Conservation (phyloP, 2,329 filamentous ascomycete species). For the Trichothecium roseum region DNA sequence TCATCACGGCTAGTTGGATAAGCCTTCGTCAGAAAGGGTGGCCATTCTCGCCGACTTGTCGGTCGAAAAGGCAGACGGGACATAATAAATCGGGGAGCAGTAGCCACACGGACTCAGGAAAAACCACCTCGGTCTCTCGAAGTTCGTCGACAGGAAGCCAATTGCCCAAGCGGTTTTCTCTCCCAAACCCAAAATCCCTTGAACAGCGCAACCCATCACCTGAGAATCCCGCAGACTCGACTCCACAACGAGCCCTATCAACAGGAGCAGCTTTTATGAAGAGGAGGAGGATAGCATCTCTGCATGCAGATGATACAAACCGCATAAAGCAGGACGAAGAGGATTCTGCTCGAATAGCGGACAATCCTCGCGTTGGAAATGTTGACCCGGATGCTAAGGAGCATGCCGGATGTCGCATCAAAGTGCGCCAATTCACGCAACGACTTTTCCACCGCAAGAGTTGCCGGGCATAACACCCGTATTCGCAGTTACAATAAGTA, state of each 20-base stretch:
- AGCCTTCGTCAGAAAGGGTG: conserved; percentile 24
- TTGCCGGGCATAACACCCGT: background rate
- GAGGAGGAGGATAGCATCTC: background rate
- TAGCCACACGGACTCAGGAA: background rate
- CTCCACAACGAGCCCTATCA: conserved; percentile 1
- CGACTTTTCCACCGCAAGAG: conserved; percentile 3
- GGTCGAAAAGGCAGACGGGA: no score
- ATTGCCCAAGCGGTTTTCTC: no score
- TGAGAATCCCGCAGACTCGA: no score
- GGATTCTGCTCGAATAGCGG: no score
- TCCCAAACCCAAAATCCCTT: no score
- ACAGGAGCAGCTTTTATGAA: conserved; percentile 3
- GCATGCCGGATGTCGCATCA: conserved; percentile 1
- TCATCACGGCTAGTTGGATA: conserved; percentile 26
- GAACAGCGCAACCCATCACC: no score
- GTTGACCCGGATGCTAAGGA: background rate
- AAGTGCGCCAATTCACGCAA: conserved; percentile 2
- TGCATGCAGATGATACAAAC: no score
- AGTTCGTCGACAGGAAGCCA: background rate
- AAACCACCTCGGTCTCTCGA: background rate
- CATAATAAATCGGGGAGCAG: no score
- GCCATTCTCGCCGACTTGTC: conserved; percentile 11
- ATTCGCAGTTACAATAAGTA: no score
- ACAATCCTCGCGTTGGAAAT: no score
- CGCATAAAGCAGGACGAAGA: no score